Evolutionary conservation across 805 yeast species (phyloP).

Genomic region (Ogataea pilisensis): DNA sequence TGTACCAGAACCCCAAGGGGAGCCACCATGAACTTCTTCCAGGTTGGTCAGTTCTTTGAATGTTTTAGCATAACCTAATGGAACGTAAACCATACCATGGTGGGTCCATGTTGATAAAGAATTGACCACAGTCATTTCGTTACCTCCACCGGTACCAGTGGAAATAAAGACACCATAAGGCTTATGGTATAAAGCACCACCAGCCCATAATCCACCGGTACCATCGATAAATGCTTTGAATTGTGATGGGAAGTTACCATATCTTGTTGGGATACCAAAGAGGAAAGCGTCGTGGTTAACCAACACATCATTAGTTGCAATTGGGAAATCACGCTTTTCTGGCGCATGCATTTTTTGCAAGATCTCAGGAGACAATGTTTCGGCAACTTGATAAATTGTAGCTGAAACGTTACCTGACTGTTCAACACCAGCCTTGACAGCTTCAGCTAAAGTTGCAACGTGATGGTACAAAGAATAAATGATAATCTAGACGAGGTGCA

Average conservation of each 20-base stretch:
- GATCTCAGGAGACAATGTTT: slow-evolving; percentile 65
- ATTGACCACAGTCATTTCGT: slow-evolving; percentile 63
- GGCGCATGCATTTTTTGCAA: slow-evolving; percentile 65
- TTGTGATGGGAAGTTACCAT: slow-evolving; percentile 72
- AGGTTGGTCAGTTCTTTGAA: slow-evolving; percentile 53
- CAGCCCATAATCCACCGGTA: slow-evolving; percentile 75
- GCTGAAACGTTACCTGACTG: slow-evolving; percentile 61
- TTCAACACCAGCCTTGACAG: slow-evolving; percentile 65
- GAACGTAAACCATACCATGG: slow-evolving; percentile 75
- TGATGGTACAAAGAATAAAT: slow-evolving; percentile 84
- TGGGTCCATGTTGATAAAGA: slow-evolving; percentile 59
- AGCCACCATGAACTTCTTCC: slow-evolving; percentile 72
- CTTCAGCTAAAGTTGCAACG: slow-evolving; percentile 62
- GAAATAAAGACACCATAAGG: slow-evolving; percentile 68
- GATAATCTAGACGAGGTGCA: slow-evolving; percentile 54
- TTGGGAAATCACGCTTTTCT: slow-evolving; percentile 50
- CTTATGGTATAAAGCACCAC: slow-evolving; percentile 67
- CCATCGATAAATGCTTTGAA: slow-evolving; percentile 72
- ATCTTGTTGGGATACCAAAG: slow-evolving; percentile 80
- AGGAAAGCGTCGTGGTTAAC: slow-evolving; percentile 65
- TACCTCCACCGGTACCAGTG: slow-evolving; percentile 74
- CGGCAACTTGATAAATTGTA: slow-evolving; percentile 74
- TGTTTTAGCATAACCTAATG: slow-evolving; percentile 64
- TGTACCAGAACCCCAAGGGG: slow-evolving; percentile 87
- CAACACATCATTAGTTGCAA: slow-evolving; percentile 54